Evolutionary conservation across 1,284 basidiomycete species (phyloP), one percentile per base, ranked within the genome.

Genomic region (Boletus nobilissimus): DNA sequence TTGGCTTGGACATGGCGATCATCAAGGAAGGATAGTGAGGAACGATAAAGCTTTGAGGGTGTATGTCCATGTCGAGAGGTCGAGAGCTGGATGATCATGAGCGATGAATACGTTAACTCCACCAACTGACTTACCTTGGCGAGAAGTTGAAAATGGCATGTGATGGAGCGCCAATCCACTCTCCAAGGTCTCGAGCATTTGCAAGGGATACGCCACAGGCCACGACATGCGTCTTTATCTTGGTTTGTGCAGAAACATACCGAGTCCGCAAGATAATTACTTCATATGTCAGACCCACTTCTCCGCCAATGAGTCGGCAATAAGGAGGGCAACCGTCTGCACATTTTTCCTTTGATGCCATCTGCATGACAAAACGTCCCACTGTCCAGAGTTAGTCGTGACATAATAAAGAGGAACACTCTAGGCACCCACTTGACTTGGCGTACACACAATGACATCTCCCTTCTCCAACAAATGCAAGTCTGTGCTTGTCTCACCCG

Each of bases 1-100:
- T n/a, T 0, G 98, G 98, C 86, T 99, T 99, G 39, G 97, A 98
- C 98, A 99, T 99, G 48, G 97, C 93, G 76, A 99, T 96, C 98
- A 99, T 99, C 74, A 99, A 89, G 0, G 97, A 98, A 0, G 98
- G 97, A 93, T 98, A 99, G 84, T 99, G 98, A 19, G 97, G 96
- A 64, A 98, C 96, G 66, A 92, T 94, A 90, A 99, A 99, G 67
- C 95, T 97, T 85, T 99, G 98, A 16, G 99, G 88, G 83, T 99
- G 98, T 69, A 99, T 98, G 81, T 99, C 97, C 92, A 99, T 95
- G 78, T 99, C 97, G 6, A 99, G 89, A 5, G 97, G 97, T 46
- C 98, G 95, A 32, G 98, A 97, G 82, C 96, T 96, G 83, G 14
- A 77, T 3, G 36, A 63, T 79, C 51, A 76, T 80, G 68, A 81